A percentile compares a stretch with the other conserved stretches of the same genome.
Evolutionary conservation across 257 asterid genomes (phyloP).

Genomic region (Petunia axillaris): DNA sequence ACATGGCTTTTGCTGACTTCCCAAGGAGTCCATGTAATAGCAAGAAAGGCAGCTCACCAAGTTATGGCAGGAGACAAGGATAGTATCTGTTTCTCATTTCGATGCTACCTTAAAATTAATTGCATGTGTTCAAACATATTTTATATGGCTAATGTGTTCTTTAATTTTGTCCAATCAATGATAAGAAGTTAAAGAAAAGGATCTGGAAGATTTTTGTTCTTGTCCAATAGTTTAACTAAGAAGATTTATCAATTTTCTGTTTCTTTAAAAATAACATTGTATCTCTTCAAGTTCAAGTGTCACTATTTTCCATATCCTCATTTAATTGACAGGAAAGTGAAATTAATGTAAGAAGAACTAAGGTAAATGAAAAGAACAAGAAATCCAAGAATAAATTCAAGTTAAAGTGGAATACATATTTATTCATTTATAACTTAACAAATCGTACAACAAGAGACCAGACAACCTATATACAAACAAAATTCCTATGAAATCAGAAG

Average conservation of each 20-base stretch:
- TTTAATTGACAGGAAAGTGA: not conserved
- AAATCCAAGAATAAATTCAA: not conserved
- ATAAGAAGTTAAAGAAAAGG: too few relatives aligned
- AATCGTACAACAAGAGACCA: not conserved
- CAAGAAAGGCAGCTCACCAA: too few relatives aligned
- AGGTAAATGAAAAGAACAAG: not conserved
- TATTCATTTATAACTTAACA: not conserved
- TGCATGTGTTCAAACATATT: too few relatives aligned
- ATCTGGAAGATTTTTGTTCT: too few relatives aligned
- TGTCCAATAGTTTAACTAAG: not conserved
- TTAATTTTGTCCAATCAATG: too few relatives aligned
- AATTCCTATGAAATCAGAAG: constrained; percentile 5
- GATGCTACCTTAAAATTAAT: too few relatives aligned
- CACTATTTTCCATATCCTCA: not conserved
- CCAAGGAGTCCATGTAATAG: too few relatives aligned
- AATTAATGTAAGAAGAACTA: not conserved
- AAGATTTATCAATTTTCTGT: not conserved
- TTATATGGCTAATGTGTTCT: too few relatives aligned
- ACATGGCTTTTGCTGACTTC: too few relatives aligned
- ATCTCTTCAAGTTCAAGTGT: not conserved
- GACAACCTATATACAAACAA: not conserved
- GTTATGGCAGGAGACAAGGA: too few relatives aligned
- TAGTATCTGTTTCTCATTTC: too few relatives aligned
- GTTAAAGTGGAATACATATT: not conserved
- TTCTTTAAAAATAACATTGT: not conserved